Conservation (phyloP, 495 filamentous ascomycete species). For the Penicillium antarcticum region DNA sequence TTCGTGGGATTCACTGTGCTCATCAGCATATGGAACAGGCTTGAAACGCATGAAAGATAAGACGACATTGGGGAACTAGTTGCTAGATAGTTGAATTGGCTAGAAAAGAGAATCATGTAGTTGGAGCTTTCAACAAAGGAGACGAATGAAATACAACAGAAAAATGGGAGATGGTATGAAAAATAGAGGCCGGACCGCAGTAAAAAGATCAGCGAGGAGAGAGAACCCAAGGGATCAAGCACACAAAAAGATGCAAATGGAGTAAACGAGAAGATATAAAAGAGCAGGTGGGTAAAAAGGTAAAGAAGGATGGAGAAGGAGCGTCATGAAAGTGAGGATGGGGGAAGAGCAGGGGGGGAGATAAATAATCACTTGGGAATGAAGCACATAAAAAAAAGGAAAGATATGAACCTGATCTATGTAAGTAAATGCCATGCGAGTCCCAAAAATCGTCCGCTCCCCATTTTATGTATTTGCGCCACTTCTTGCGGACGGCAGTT, state of each 20-base stretch:
- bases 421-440: conserved; percentile 45
- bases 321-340: conserved; percentile 12
- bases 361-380: conserved; percentile 10
- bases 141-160: conserved; percentile 35
- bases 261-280: conserved; percentile 17
- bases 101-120: conserved; percentile 34
- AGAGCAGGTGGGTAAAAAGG: conserved; percentile 9
- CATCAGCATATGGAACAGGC: conserved; percentile 1
- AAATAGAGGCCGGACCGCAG: conserved; percentile 25
- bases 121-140: conserved; percentile 35
- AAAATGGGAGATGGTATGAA: conserved; percentile 38
- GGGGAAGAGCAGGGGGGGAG: conserved; percentile 9
- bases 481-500: conserved; percentile 38
- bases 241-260: conserved; percentile 17
- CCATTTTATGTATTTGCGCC: conserved; percentile 48
- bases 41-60: conserved; percentile 1
- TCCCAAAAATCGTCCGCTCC: conserved; percentile 44
- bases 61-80: conserved; percentile 25
- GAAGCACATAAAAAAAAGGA: conserved; percentile 19
- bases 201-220: conserved; percentile 22
- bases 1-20: not conserved
- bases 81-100: conserved; percentile 38
- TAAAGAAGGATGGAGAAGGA: conserved; percentile 17
- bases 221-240: conserved; percentile 16
- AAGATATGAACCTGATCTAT: conserved; percentile 45